Evolutionary conservation across 352 stramenopile genomes (phyloP).

Genomic region (Thraustochytrium aureum): DNA sequence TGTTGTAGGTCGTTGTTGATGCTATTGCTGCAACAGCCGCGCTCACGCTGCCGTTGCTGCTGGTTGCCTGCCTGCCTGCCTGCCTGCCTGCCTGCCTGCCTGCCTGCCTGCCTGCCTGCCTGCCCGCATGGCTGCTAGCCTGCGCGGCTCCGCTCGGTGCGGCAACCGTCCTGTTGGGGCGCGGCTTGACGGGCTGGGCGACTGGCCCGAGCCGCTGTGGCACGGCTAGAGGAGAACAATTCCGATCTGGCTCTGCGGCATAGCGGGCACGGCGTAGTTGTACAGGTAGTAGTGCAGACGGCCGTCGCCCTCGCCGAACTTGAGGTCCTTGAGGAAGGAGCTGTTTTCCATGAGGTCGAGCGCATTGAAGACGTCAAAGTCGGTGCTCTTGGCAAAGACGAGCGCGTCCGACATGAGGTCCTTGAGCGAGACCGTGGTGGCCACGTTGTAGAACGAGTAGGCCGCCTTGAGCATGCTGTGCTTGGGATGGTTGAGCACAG

Average conservation of each 20-base stretch:
- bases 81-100: conserved; percentile 4
- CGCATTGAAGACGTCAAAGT: conserved; percentile 88
- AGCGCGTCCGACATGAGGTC: conserved; percentile 81
- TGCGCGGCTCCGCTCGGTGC: no score
- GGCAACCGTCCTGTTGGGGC: no score
- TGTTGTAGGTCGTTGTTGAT: no score
- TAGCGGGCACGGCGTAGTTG: conserved; percentile 81
- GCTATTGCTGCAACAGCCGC: no score
- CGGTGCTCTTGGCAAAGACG: conserved; percentile 71
- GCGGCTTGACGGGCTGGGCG: no score
- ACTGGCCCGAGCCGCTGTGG: no score
- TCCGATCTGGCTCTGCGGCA: conserved; percentile 77
- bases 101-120: conserved; percentile 13
- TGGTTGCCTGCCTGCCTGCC: background rate
- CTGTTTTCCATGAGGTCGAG: conserved; percentile 90
- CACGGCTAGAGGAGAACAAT: conserved; percentile 75
- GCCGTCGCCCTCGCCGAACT: conserved; percentile 87
- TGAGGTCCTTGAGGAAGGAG: conserved; percentile 73
- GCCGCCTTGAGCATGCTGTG: conserved; percentile 94
- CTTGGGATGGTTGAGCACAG: conserved; percentile 91
- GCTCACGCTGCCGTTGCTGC: no score
- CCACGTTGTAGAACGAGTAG: conserved; percentile 99
- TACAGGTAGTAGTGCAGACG: conserved; percentile 94
- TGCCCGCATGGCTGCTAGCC: no score
- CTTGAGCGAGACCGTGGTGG: conserved; percentile 64